Evolutionary conservation across 805 yeast genomes (phyloP).

Genomic region (Scheffersomyces coipomensis): DNA sequence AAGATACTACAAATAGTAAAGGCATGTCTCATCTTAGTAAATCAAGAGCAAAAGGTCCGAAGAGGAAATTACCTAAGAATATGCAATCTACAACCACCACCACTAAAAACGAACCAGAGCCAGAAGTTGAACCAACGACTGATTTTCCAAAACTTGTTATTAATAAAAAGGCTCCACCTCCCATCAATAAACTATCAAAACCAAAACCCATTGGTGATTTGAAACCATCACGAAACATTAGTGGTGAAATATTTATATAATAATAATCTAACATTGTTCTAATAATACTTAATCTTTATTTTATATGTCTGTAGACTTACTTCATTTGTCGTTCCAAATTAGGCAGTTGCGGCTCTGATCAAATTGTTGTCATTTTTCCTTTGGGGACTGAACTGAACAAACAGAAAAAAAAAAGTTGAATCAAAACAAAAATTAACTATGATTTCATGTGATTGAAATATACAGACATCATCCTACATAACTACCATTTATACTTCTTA

Average conservation of each 20-base stretch:
- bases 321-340: too few relatives aligned
- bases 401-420: too few relatives aligned
- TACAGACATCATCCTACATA: too few relatives aligned
- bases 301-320: too few relatives aligned
- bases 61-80: constrained; percentile 43
- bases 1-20: constrained; percentile 5
- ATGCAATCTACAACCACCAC: constrained; percentile 1
- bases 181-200: constrained; percentile 19
- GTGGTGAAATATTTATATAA: constrained; percentile 31
- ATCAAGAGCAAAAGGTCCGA: constrained; percentile 51
- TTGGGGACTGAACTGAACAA: too few relatives aligned
- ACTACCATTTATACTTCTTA: too few relatives aligned
- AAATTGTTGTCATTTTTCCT: too few relatives aligned
- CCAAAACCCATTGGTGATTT: constrained; percentile 18
- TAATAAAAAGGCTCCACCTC: constrained; percentile 15
- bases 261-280: not conserved
- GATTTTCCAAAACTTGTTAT: not conserved
- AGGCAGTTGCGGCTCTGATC: too few relatives aligned
- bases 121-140: not conserved
- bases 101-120: not conserved
- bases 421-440: too few relatives aligned
- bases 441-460: too few relatives aligned
- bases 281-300: too few relatives aligned
- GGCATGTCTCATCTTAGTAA: constrained; percentile 46
- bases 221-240: constrained; percentile 23